These are phyloP conservation scores for Penicillium diatomitis DNA, from an alignment of 495 filamentous ascomycete genomes.

Conservation along the genomic window DNA sequence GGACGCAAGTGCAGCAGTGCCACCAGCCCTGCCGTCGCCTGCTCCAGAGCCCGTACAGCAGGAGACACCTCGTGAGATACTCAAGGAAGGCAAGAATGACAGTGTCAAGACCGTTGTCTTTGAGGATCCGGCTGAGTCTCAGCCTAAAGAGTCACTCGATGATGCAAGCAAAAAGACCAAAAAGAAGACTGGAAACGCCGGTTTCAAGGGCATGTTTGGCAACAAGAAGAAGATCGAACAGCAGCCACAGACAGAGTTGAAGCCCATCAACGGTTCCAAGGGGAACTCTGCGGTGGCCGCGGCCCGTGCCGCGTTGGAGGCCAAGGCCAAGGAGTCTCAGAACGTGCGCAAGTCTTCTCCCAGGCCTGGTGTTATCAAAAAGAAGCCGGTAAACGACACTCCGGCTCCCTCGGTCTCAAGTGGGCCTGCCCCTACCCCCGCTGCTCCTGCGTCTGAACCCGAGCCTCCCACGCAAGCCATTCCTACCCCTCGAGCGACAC, in stretches of 20 bases:
- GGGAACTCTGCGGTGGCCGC: conserved; percentile 37
- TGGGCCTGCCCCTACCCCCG: conserved; percentile 7
- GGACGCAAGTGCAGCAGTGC: conserved; percentile 11
- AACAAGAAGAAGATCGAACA: conserved; percentile 35
- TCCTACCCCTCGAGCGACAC: conserved; percentile 11
- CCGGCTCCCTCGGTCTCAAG: conserved; percentile 6
- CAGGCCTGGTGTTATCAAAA: conserved; percentile 23
- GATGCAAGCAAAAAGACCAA: conserved; percentile 32
- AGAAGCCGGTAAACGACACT: conserved; percentile 21
- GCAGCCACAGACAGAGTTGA: conserved; percentile 1
- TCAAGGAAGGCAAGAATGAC: conserved; percentile 12
- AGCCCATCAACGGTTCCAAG: conserved; percentile 27
- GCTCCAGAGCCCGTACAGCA: conserved; percentile 18
- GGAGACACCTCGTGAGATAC: conserved; percentile 6
- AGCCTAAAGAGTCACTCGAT: conserved; percentile 22
- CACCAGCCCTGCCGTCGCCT: conserved; percentile 20
- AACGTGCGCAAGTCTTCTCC: conserved; percentile 17
- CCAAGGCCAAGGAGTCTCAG: conserved; percentile 32
- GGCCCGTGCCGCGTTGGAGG: conserved; percentile 42
- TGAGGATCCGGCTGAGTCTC: conserved; percentile 14
- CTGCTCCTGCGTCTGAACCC: not conserved
- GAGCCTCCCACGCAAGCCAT: conserved; percentile 7
- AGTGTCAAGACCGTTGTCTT: conserved; percentile 13
- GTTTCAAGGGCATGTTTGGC: conserved; percentile 42
- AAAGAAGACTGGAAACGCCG: conserved; percentile 38